Evolutionary conservation across 495 filamentous ascomycete genomes (phyloP).

Genomic region (Neurospora tetrasperma): DNA sequence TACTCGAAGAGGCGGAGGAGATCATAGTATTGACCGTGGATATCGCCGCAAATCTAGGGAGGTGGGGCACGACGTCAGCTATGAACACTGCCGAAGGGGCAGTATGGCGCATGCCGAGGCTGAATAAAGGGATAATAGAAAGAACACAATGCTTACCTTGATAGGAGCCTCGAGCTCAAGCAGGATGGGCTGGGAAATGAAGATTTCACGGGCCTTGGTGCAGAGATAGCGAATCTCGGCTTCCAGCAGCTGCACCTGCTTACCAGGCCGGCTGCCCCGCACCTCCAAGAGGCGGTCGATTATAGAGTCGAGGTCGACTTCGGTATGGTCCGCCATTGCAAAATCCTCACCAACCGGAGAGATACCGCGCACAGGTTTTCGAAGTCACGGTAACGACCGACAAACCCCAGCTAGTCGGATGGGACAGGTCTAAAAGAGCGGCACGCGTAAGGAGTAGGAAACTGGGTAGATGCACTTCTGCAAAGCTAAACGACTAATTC

Average conservation of each 20-base stretch:
- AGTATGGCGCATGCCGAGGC: not conserved
- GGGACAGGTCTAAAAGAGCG: slow-evolving; percentile 2
- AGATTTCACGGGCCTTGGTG: slow-evolving; percentile 98
- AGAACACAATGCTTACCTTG: slow-evolving; percentile 57
- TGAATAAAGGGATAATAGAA: not conserved
- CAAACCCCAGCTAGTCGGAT: slow-evolving; percentile 16
- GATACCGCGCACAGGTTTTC: slow-evolving; percentile 22
- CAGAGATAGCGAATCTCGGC: slow-evolving; percentile 96
- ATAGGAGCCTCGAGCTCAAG: slow-evolving; percentile 97
- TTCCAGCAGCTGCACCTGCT: slow-evolving; percentile 95
- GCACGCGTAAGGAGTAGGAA: slow-evolving; percentile 9
- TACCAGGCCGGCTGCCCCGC: slow-evolving; percentile 92
- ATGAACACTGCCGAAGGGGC: not conserved
- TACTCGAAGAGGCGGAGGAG: slow-evolving; percentile 96
- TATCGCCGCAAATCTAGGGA: slow-evolving; percentile 91
- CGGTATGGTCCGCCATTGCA: slow-evolving; percentile 88
- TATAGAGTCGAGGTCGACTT: slow-evolving; percentile 98
- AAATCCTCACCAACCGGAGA: slow-evolving; percentile 34
- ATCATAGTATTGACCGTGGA: slow-evolving; percentile 99
- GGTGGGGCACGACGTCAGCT: slow-evolving; percentile 11
- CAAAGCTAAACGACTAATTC: slow-evolving; percentile 1
- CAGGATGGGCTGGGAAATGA: slow-evolving; percentile 97
- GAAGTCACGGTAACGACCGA: slow-evolving; percentile 21
- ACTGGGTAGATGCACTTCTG: slow-evolving; percentile 23
- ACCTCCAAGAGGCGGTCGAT: slow-evolving; percentile 97